Conservation (phyloP, 116 monocot species). For the Iris pallida region DNA sequence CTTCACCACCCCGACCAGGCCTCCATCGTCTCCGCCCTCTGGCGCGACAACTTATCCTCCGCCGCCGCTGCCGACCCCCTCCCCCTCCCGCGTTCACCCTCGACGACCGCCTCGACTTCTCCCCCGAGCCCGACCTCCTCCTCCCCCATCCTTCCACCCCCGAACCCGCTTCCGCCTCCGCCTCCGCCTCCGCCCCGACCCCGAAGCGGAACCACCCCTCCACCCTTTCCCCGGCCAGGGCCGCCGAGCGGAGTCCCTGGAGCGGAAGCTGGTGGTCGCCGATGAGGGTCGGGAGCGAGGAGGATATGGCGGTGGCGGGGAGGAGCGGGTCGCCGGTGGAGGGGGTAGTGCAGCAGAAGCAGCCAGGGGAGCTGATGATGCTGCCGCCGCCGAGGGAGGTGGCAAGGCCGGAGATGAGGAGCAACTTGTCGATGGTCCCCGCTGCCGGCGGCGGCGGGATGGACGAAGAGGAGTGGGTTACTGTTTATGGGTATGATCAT, state of each 20-base stretch:
- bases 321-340: constrained; percentile 55
- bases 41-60: constrained; percentile 35
- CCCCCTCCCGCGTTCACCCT: constrained; percentile 79
- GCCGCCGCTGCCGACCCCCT: constrained; percentile 32
- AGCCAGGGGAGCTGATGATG: constrained; percentile 36
- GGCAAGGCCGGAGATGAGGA: constrained; percentile 57
- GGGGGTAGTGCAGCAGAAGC: constrained; percentile 47
- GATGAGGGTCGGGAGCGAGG: constrained; percentile 14
- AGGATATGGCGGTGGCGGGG: constrained; percentile 25
- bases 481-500: constrained; percentile 76
- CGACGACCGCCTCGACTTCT: constrained; percentile 76
- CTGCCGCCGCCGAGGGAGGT: constrained; percentile 75
- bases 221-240: constrained; percentile 21
- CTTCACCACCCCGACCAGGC: constrained; percentile 46
- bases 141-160: constrained; percentile 29
- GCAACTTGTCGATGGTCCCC: constrained; percentile 6
- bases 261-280: constrained; percentile 36
- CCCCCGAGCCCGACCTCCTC: constrained; percentile 38
- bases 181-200: constrained; percentile 22
- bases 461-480: constrained; percentile 91
- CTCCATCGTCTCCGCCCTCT: constrained; percentile 46
- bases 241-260: constrained; percentile 16
- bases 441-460: constrained; percentile 6
- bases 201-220: constrained; percentile 10
- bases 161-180: not conserved